These are phyloP conservation scores for Boletus vermiculosoides DNA, from an alignment of 768 basidiomycete species.

Conservation along the genomic window DNA sequence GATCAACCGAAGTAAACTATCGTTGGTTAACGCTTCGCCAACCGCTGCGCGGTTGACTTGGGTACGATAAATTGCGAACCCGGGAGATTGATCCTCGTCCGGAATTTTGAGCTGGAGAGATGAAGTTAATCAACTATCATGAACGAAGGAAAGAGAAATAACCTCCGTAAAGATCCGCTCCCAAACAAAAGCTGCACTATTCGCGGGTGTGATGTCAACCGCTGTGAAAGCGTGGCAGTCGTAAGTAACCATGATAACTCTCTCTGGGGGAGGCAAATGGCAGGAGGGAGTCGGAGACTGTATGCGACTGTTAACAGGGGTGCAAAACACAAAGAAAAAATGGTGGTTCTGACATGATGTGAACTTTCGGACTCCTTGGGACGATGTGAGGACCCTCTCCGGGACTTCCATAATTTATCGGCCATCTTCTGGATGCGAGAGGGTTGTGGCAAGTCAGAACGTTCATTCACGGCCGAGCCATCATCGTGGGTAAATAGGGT, in stretches of 20 bases:
- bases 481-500: slow-evolving; percentile 38
- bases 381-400: slow-evolving; percentile 32
- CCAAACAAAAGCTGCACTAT: slow-evolving; percentile 65
- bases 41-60: slow-evolving; percentile 79
- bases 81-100: slow-evolving; percentile 73
- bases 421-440: slow-evolving; percentile 35
- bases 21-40: slow-evolving; percentile 69
- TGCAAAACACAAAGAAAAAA: slow-evolving; percentile 1
- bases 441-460: slow-evolving; percentile 28
- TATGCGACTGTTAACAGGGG: slow-evolving; percentile 14
- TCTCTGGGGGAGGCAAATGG: slow-evolving; percentile 31
- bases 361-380: slow-evolving; percentile 28
- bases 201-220: slow-evolving; percentile 69
- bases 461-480: slow-evolving; percentile 33
- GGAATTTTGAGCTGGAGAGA: slow-evolving; percentile 64
- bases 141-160: slow-evolving; percentile 17
- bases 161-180: slow-evolving; percentile 83
- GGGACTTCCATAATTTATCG: slow-evolving; percentile 25
- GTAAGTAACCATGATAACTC: slow-evolving; percentile 63
- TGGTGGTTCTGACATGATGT: slow-evolving; percentile 19
- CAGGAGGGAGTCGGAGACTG: slow-evolving; percentile 33
- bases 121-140: slow-evolving; percentile 1
- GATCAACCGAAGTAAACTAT: slow-evolving; percentile 71
- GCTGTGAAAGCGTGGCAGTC: slow-evolving; percentile 75
- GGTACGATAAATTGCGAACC: slow-evolving; percentile 81